A percentile compares a stretch with the other conserved stretches of the same genome.
Evolutionary conservation across 306 rosid genomes (phyloP).

Genomic region (Lathyrus sativus): DNA sequence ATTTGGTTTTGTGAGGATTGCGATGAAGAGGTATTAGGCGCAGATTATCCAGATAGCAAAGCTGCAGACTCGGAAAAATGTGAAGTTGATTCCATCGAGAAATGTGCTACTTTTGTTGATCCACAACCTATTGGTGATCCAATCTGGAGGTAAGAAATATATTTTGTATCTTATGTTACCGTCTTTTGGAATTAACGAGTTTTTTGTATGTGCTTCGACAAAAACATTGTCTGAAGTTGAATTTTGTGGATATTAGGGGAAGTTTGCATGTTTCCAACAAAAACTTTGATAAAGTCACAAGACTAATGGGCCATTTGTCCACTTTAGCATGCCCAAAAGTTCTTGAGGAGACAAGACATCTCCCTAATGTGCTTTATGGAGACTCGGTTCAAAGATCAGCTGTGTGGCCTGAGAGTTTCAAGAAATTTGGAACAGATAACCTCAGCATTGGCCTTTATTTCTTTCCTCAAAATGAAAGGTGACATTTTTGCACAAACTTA

Average conservation of each 20-base stretch:
- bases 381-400: conserved; percentile 48
- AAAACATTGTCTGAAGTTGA: conserved; percentile 28
- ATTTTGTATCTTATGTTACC: background rate
- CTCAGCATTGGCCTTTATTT: conserved; percentile 65
- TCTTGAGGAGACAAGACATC: conserved; percentile 48
- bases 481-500: conserved; percentile 24
- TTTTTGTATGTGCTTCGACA: conserved; percentile 11
- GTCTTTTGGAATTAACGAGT: conserved; percentile 9
- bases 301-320: conserved; percentile 65
- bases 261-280: conserved; percentile 41
- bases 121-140: conserved; percentile 68
- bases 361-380: conserved; percentile 48
- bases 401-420: conserved; percentile 73
- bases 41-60: conserved; percentile 20
- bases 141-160: conserved; percentile 62
- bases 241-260: conserved; percentile 57
- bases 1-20: conserved; percentile 71
- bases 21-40: conserved; percentile 27
- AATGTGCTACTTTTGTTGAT: conserved; percentile 17
- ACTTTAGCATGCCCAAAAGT: conserved; percentile 62
- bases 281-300: conserved; percentile 23
- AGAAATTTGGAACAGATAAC: conserved; percentile 47
- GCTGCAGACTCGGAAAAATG: conserved; percentile 20
- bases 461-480: conserved; percentile 70
- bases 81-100: conserved; percentile 27